phyloP scores from a whole-genome alignment of 148 eudicot genomes.

The Talinum fruticosum region DNA sequence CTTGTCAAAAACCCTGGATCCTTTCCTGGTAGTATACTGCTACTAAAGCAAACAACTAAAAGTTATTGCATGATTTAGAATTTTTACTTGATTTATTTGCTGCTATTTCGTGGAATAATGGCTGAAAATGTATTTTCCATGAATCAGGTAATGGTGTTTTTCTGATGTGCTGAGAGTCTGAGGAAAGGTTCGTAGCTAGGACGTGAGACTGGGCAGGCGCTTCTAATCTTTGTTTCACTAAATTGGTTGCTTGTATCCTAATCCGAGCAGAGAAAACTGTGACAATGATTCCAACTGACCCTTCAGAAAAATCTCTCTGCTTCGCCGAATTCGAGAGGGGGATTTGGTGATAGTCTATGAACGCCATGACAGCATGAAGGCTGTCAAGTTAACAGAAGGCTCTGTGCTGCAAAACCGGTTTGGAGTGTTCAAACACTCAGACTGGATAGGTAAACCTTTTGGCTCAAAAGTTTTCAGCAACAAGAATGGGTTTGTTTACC shows the following conservation, averaged over 20 bases:
- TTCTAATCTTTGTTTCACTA: neutral
- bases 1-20: too few relatives aligned
- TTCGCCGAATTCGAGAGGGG: slow-evolving; percentile 52
- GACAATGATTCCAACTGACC: slow-evolving; percentile 51
- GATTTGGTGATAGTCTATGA: slow-evolving; percentile 83
- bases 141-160: neutral
- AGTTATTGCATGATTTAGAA: neutral
- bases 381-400: slow-evolving; percentile 54
- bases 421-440: slow-evolving; percentile 72
- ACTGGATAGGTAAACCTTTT: slow-evolving; percentile 84
- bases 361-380: slow-evolving; percentile 75
- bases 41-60: neutral
- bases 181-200: too few relatives aligned
- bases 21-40: neutral
- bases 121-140: neutral
- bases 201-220: too few relatives aligned
- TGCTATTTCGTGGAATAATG: neutral
- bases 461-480: slow-evolving; percentile 80
- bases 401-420: slow-evolving; percentile 69
- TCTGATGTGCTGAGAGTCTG: neutral
- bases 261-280: neutral
- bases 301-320: slow-evolving; percentile 48
- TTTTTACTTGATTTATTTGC: neutral
- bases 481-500: slow-evolving; percentile 76
- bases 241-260: neutral